Evolutionary conservation across 257 asterid genomes (phyloP).

Genomic region (Solanum chaucha): DNA sequence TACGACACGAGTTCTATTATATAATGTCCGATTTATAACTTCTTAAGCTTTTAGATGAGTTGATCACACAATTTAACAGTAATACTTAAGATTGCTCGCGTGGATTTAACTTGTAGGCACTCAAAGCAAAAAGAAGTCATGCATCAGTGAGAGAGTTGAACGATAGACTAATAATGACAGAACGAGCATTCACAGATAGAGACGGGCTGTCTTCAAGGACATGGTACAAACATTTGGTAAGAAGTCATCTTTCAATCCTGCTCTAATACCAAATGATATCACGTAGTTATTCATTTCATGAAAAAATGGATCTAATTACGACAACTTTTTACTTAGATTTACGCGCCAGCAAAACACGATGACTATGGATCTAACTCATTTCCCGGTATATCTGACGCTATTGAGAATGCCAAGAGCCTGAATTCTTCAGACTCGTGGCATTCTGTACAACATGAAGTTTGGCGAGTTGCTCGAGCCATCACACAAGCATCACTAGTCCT

Average conservation of each 20-base stretch:
- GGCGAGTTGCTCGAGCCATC: constrained; percentile 81
- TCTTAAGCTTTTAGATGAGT: background rate
- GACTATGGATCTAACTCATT: constrained; percentile 64
- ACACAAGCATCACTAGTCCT: constrained; percentile 73
- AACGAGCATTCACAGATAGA: constrained; percentile 65
- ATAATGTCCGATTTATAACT: background rate
- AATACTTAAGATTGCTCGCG: background rate
- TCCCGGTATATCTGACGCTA: constrained; percentile 64
- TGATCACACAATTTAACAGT: background rate
- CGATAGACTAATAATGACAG: constrained; percentile 76
- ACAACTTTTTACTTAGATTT: constrained; percentile 38
- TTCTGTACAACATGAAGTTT: constrained; percentile 65
- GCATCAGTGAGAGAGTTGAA: constrained; percentile 46
- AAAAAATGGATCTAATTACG: background rate
- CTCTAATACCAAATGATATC: background rate
- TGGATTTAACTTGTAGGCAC: constrained; percentile 14
- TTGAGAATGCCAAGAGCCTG: constrained; percentile 39
- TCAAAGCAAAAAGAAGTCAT: constrained; percentile 32
- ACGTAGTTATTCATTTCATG: background rate
- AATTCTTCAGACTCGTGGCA: constrained; percentile 43
- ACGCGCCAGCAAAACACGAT: constrained; percentile 61
- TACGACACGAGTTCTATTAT: constrained; percentile 4
- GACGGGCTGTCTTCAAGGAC: constrained; percentile 64
- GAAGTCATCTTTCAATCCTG: constrained; percentile 15
- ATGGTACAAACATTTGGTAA: constrained; percentile 85